Conservation (phyloP, 352 stramenopile genomes). For the Phytophthora hibernalis region DNA sequence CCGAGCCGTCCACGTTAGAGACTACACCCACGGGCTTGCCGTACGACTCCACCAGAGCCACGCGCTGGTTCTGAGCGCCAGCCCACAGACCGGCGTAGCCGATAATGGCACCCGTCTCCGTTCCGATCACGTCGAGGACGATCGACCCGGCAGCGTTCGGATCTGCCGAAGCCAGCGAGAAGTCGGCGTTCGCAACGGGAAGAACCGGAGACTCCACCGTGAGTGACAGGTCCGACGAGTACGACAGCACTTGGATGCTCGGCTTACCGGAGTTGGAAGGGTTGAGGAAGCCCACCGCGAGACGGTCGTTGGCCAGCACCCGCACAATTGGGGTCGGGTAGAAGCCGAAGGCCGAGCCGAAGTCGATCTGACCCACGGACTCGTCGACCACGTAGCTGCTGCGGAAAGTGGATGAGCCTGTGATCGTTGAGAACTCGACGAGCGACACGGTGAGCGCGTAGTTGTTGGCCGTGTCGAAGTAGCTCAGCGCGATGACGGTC, state of each 20-base stretch:
- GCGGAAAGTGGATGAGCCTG: conserved; percentile 66
- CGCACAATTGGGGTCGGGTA: conserved; percentile 74
- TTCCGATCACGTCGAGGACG: conserved; percentile 64
- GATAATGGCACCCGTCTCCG: conserved; percentile 60
- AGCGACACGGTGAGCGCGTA: conserved; percentile 75
- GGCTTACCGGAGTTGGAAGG: conserved; percentile 73
- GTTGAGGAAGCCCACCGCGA: conserved; percentile 81
- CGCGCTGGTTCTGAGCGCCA: conserved; percentile 64
- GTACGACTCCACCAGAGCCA: conserved; percentile 75
- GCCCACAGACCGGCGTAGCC: conserved; percentile 68
- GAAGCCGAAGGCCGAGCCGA: conserved; percentile 68
- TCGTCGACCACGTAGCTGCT: conserved; percentile 71
- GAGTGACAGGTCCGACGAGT: conserved; percentile 63
- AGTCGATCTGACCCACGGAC: conserved; percentile 69
- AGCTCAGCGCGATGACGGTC: conserved; percentile 65
- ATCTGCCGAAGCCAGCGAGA: conserved; percentile 60
- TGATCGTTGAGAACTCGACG: conserved; percentile 72
- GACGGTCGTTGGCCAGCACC: conserved; percentile 55
- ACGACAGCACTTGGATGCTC: conserved; percentile 80
- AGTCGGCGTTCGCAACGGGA: conserved; percentile 78
- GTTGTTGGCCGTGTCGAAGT: conserved; percentile 78
- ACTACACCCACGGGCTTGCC: conserved; percentile 79
- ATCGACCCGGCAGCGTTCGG: conserved; percentile 59
- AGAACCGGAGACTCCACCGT: conserved; percentile 59
- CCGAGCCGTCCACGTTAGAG: conserved; percentile 57